These are phyloP conservation scores for Misopates orontium DNA, from an alignment of 257 asterid genomes.

Conservation along the genomic window DNA sequence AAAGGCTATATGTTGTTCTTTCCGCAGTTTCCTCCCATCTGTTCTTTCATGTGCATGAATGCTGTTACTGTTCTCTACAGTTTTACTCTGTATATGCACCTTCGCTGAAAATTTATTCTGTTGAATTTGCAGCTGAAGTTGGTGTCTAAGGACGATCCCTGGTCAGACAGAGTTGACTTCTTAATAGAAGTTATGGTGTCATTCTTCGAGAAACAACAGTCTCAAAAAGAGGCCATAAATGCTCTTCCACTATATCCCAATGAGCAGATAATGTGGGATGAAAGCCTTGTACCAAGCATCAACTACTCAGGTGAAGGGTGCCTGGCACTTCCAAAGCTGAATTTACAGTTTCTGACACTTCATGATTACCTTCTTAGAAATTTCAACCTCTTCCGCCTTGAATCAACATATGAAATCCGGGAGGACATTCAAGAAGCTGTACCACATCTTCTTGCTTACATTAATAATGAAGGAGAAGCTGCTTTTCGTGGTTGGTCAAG, in stretches of 20 bases:
- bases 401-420: slow-evolving; percentile 97
- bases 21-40: background rate
- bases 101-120: slow-evolving; percentile 15
- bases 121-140: slow-evolving; percentile 69
- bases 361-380: slow-evolving; percentile 97
- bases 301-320: slow-evolving; percentile 99
- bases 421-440: slow-evolving; percentile 99
- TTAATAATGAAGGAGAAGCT: slow-evolving; percentile 91
- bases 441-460: slow-evolving; percentile 87
- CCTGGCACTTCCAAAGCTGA: slow-evolving; percentile 97
- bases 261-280: slow-evolving; percentile 99
- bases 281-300: slow-evolving; percentile 98
- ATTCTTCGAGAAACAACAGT: slow-evolving; percentile 88
- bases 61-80: slow-evolving; percentile 9
- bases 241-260: slow-evolving; percentile 97
- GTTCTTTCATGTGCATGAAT: background rate
- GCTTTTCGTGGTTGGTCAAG: slow-evolving; percentile 99
- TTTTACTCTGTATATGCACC: slow-evolving; percentile 6
- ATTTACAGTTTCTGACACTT: slow-evolving; percentile 90
- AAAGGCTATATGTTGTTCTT: background rate
- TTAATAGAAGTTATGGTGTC: slow-evolving; percentile 90
- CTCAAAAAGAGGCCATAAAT: slow-evolving; percentile 96
- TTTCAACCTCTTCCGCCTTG: slow-evolving; percentile 97
- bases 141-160: slow-evolving; percentile 77
- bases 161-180: slow-evolving; percentile 96